A percentile compares a stretch with the other conserved stretches of the same genome.
These are phyloP conservation scores for Aspergillus felis DNA, from an alignment of 2,329 filamentous ascomycete species.

Conservation along the genomic window DNA sequence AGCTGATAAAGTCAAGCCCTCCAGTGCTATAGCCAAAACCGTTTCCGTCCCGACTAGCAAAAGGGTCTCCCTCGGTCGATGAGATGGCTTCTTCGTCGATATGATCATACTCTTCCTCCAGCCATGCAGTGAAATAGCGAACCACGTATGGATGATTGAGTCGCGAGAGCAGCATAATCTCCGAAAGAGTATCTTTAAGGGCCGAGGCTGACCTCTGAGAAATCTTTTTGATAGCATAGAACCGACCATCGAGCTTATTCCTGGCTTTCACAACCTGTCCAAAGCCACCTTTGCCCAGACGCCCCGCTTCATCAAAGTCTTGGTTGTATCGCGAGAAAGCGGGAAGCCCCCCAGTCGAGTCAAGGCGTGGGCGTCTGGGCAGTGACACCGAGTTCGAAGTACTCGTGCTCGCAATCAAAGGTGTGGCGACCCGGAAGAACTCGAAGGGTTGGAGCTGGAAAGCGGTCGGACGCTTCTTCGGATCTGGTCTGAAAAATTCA, in stretches of 20 bases:
- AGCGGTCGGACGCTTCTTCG: slow-evolving; percentile 78
- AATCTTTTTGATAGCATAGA: slow-evolving; percentile 97
- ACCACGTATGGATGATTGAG: slow-evolving; percentile 86
- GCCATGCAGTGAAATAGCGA: slow-evolving; percentile 93
- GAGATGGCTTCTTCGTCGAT: slow-evolving; percentile 41
- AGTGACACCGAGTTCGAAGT: slow-evolving; percentile 42
- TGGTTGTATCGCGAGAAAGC: slow-evolving; percentile 72
- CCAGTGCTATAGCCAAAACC: slow-evolving; percentile 66
- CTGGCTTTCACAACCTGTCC: slow-evolving; percentile 94
- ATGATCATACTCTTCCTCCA: slow-evolving; percentile 61
- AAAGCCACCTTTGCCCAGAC: slow-evolving; percentile 89
- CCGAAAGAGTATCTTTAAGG: slow-evolving; percentile 63
- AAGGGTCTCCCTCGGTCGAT: slow-evolving; percentile 54
- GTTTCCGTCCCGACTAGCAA: slow-evolving; percentile 22
- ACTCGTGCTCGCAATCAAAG: slow-evolving; percentile 35
- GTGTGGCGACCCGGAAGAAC: slow-evolving; percentile 41
- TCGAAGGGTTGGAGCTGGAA: slow-evolving; percentile 64
- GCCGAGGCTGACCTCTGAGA: slow-evolving; percentile 70
- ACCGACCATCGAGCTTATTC: slow-evolving; percentile 87
- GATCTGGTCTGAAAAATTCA: slow-evolving; percentile 79
- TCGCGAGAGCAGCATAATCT: slow-evolving; percentile 85
- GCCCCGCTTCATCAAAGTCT: slow-evolving; percentile 86
- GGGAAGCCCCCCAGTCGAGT: slow-evolving; percentile 55
- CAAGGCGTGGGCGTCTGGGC: slow-evolving; percentile 55
- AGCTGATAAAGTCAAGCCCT: slow-evolving; percentile 90